Percentiles rank a stretch among this genome's conserved stretches.
These are phyloP conservation scores for Lepiota venenata DNA, from an alignment of 768 basidiomycete species.

Conservation along the genomic window DNA sequence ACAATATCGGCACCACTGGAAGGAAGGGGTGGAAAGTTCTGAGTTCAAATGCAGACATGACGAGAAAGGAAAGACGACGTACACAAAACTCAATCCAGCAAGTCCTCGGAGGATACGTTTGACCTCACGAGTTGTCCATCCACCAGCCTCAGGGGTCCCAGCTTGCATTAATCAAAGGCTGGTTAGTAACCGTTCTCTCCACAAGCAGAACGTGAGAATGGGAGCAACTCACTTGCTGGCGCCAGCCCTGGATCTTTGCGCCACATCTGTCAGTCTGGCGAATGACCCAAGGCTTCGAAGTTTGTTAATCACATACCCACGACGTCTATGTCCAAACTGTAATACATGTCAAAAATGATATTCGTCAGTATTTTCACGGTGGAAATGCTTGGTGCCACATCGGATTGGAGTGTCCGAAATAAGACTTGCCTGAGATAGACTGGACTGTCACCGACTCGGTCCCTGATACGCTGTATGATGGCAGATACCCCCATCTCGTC, in stretches of 20 bases:
- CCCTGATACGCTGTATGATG: constrained; percentile 68
- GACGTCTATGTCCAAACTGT: constrained; percentile 78
- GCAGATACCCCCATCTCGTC: constrained; percentile 73
- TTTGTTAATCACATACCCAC: constrained; percentile 44
- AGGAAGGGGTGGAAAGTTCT: not conserved
- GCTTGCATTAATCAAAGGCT: constrained; percentile 36
- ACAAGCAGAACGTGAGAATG: not conserved
- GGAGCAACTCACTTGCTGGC: constrained; percentile 59
- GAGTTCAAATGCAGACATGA: not conserved
- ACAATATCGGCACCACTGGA: constrained; percentile 67
- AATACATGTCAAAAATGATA: not conserved
- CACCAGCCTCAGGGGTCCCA: constrained; percentile 82
- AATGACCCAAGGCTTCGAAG: not conserved
- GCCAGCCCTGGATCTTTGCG: constrained; percentile 67
- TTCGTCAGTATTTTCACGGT: not conserved
- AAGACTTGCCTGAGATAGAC: constrained; percentile 66
- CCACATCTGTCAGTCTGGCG: not conserved
- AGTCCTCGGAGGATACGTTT: constrained; percentile 80
- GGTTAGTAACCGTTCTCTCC: not conserved
- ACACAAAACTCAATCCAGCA: constrained; percentile 79
- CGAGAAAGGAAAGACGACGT: constrained; percentile 20
- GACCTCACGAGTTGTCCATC: constrained; percentile 81
- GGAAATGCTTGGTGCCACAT: too few relatives aligned
- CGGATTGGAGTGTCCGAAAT: too few relatives aligned
- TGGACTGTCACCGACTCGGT: constrained; percentile 68